Conservation (phyloP, 306 rosid species). For the Gynostemma pentaphyllum region DNA sequence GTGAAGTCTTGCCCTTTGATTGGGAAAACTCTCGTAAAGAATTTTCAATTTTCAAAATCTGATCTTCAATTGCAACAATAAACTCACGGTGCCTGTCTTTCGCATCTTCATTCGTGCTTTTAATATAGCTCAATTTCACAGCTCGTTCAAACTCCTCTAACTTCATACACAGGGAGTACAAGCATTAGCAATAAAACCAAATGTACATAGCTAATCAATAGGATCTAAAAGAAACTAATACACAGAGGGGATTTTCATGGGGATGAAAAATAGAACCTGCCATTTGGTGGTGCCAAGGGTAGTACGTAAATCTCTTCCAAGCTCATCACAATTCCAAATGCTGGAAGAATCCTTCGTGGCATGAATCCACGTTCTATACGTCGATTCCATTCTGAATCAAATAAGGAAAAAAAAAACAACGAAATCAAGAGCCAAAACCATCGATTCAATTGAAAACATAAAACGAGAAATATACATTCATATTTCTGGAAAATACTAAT, state of each 20-base stretch:
- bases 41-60: slow-evolving; percentile 39
- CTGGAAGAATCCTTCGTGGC: slow-evolving; percentile 38
- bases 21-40: slow-evolving; percentile 37
- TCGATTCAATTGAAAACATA: not conserved
- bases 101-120: slow-evolving; percentile 43
- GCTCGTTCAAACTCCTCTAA: slow-evolving; percentile 81
- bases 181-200: not conserved
- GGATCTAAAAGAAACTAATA: not conserved
- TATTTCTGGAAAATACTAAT: too few species aligned
- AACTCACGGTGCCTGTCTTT: slow-evolving; percentile 65
- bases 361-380: slow-evolving; percentile 72
- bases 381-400: slow-evolving; percentile 72
- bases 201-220: not conserved
- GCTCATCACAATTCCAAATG: slow-evolving; percentile 57
- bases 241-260: not conserved
- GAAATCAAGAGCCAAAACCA: not conserved
- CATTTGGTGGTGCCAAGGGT: slow-evolving; percentile 89
- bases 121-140: slow-evolving; percentile 47
- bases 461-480: not conserved
- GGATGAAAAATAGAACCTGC: slow-evolving; percentile 42
- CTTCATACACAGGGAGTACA: slow-evolving; percentile 43
- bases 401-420: too few species aligned
- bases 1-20: slow-evolving; percentile 37
- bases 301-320: slow-evolving; percentile 66
- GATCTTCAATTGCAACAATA: slow-evolving; percentile 46